phyloP scores from a whole-genome alignment of 2,329 filamentous ascomycete species.

The Colletotrichum sp. region DNA sequence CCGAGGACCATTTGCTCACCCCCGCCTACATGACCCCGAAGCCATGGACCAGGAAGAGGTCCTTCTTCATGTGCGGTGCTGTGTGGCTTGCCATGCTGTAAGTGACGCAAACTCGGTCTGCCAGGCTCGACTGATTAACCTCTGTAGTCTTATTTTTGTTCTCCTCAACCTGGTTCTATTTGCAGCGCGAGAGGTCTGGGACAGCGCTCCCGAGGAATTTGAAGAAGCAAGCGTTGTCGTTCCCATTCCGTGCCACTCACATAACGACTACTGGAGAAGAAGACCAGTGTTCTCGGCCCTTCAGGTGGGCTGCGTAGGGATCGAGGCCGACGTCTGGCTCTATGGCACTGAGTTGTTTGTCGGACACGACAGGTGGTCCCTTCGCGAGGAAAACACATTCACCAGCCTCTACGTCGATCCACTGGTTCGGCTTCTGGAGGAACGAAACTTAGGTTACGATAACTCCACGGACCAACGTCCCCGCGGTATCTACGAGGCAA shows the following conservation, averaged over 20 bases:
- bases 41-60: slow-evolving; percentile 12
- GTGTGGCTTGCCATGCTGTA: slow-evolving; percentile 19
- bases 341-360: slow-evolving; percentile 61
- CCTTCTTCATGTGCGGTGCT: slow-evolving; percentile 17
- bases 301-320: slow-evolving; percentile 61
- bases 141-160: slow-evolving; percentile 8
- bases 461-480: slow-evolving; percentile 40
- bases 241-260: slow-evolving; percentile 67
- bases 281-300: slow-evolving; percentile 68
- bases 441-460: slow-evolving; percentile 51
- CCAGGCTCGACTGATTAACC: not conserved
- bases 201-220: not conserved
- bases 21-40: slow-evolving; percentile 8
- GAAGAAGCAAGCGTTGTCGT: slow-evolving; percentile 32
- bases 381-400: slow-evolving; percentile 61
- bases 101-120: not conserved
- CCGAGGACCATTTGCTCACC: slow-evolving; percentile 4
- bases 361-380: slow-evolving; percentile 65
- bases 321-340: slow-evolving; percentile 75
- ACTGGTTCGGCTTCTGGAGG: slow-evolving; percentile 61
- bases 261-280: slow-evolving; percentile 74
- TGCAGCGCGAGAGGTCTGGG: slow-evolving; percentile 10
- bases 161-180: slow-evolving; percentile 16
- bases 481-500: slow-evolving; percentile 60
- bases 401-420: slow-evolving; percentile 67